Percentiles rank a stretch among this genome's conserved stretches.
phyloP scores from a whole-genome alignment of 371 early-diverging fungal genomes.

The Mucor saturninus region DNA sequence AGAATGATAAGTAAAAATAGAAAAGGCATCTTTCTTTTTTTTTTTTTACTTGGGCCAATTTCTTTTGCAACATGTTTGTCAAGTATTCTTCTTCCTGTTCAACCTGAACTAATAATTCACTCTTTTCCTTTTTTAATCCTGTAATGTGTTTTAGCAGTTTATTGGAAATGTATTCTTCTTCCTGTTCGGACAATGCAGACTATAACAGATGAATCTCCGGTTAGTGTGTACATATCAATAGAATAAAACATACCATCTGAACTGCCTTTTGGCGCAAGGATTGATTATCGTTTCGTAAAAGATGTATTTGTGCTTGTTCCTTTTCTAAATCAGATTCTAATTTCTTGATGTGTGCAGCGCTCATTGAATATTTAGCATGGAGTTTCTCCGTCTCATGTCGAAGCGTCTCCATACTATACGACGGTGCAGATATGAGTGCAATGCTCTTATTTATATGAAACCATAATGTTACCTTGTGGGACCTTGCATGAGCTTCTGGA shows the following conservation, averaged over 20 bases:
- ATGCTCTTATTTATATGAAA: too few relatives aligned
- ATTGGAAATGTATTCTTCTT: slow-evolving; percentile 76
- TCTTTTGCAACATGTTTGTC: slow-evolving; percentile 78
- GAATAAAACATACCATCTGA: slow-evolving; percentile 52
- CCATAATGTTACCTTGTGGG: background rate
- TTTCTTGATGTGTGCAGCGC: slow-evolving; percentile 56
- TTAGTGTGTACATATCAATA: background rate
- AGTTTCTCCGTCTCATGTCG: slow-evolving; percentile 42
- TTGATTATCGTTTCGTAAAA: slow-evolving; percentile 71
- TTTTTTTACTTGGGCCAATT: slow-evolving; percentile 52
- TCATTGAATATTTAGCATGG: slow-evolving; percentile 38
- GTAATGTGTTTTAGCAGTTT: slow-evolving; percentile 67
- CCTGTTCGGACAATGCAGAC: slow-evolving; percentile 71
- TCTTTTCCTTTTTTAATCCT: slow-evolving; percentile 74
- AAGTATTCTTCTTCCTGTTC: slow-evolving; percentile 79
- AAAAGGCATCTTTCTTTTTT: too few relatives aligned
- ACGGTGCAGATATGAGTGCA: background rate
- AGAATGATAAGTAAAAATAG: too few relatives aligned
- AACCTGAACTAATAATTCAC: slow-evolving; percentile 65
- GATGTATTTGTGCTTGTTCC: slow-evolving; percentile 73
- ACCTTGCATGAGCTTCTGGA: background rate
- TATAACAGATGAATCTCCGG: slow-evolving; percentile 14
- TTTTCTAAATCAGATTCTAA: slow-evolving; percentile 71
- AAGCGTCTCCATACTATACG: slow-evolving; percentile 41
- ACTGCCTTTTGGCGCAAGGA: slow-evolving; percentile 64